A percentile compares a stretch with the other conserved stretches of the same genome.
Conservation (phyloP, 768 basidiomycete genomes). For the Psilocybe azurescens region DNA sequence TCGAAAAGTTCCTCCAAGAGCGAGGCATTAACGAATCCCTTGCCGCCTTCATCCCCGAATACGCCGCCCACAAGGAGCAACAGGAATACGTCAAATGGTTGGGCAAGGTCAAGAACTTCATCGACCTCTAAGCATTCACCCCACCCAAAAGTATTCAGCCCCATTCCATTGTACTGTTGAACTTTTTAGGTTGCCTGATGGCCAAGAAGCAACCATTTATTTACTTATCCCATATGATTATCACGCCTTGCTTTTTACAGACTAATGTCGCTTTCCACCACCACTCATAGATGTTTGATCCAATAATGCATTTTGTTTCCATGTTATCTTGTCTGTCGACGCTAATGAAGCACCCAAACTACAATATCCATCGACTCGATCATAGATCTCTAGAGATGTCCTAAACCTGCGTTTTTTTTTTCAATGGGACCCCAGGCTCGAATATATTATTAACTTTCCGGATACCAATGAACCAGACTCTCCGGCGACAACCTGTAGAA, state of each 20-base stretch:
- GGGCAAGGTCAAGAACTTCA: conserved; percentile 77
- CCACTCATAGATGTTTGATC: not conserved
- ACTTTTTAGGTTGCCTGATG: too few species aligned
- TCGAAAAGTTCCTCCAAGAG: conserved; percentile 89
- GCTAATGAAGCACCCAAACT: too few species aligned
- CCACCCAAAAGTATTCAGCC: conserved; percentile 10
- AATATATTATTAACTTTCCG: too few species aligned
- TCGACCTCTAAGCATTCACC: conserved; percentile 55
- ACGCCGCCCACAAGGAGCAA: conserved; percentile 92
- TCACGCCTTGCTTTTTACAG: not conserved
- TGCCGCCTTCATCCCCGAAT: conserved; percentile 88
- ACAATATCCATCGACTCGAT: too few species aligned
- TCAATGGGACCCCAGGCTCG: too few species aligned
- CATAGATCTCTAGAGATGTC: too few species aligned
- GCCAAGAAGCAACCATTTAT: not conserved
- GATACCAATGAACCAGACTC: too few species aligned
- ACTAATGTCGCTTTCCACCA: conserved; percentile 1
- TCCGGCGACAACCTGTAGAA: too few species aligned
- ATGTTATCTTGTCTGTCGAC: not conserved
- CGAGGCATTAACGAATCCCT: conserved; percentile 85
- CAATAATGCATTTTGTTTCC: not conserved
- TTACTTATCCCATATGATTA: not conserved
- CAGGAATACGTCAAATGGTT: conserved; percentile 96
- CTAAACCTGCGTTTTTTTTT: too few species aligned
- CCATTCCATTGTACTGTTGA: too few species aligned